Percentiles rank a stretch among this genome's conserved stretches.
These are phyloP conservation scores for Fusarium sororula DNA, from an alignment of 2,329 filamentous ascomycete genomes.

Conservation along the genomic window DNA sequence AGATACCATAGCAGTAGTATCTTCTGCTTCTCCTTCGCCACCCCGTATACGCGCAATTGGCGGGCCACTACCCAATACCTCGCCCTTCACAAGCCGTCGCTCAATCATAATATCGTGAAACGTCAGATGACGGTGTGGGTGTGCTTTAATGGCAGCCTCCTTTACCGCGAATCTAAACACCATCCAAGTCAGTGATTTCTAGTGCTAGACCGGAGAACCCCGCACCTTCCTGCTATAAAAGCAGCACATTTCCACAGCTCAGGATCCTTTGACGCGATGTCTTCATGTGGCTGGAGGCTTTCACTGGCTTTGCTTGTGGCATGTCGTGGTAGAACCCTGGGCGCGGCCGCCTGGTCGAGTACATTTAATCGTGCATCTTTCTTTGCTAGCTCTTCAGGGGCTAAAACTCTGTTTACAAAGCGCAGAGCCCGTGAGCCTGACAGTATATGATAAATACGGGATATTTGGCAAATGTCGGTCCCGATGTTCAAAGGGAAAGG, in stretches of 20 bases:
- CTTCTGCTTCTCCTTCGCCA: conserved; percentile 38
- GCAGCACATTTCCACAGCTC: conserved; percentile 48
- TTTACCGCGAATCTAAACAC: conserved; percentile 72
- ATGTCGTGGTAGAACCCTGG: neutral
- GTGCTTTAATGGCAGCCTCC: conserved; percentile 79
- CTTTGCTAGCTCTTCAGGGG: conserved; percentile 46
- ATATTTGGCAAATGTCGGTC: conserved; percentile 79
- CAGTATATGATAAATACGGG: conserved; percentile 70
- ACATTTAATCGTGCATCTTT: conserved; percentile 37
- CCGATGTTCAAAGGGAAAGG: conserved; percentile 75
- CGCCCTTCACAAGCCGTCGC: conserved; percentile 35
- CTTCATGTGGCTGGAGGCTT: neutral
- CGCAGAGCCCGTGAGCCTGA: conserved; percentile 50
- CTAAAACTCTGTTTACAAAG: conserved; percentile 60
- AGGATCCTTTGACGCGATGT: conserved; percentile 18
- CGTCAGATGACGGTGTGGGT: conserved; percentile 64
- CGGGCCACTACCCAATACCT: conserved; percentile 50
- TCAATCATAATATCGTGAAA: conserved; percentile 69
- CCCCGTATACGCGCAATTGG: conserved; percentile 56
- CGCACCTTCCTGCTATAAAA: conserved; percentile 50
- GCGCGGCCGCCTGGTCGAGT: neutral
- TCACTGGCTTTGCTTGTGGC: neutral
- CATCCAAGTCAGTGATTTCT: conserved; percentile 4
- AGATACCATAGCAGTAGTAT: conserved; percentile 73
- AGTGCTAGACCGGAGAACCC: neutral